Evolutionary conservation across 495 filamentous ascomycete species (phyloP), one percentile per base, ranked within the genome.

Genomic region (Trichocladium uniseriatum): DNA sequence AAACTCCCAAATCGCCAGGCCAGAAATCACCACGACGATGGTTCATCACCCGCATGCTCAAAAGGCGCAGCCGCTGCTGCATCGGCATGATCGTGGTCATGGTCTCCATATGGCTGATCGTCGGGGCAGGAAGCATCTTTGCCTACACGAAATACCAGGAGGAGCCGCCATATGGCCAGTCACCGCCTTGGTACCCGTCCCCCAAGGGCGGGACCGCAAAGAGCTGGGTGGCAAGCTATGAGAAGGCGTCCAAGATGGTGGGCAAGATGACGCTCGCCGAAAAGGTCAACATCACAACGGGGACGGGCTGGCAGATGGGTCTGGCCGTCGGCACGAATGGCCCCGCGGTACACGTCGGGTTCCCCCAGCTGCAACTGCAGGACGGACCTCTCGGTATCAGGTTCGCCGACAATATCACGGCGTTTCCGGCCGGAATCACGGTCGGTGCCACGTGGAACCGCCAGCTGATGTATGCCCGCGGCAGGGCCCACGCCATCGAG

Each of bases 211-310:
- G 92, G n/a, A 87, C 80, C 0, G 71, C 80, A 5, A 53, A 68
- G 44, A 62, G 59, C 28, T 98, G 92, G 92, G 75, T 77, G 16
- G 79, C 82, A 35, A 86, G 82, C 53, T 98, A 95, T 62, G 63
- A 68, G 21, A 94, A 94, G 62, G 92, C 92, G 0, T 79, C 82
- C 37, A 74, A 70, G 0, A 90, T 94, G 51, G 89, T 95, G 32
- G 82, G 80, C 6, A 79, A 87, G 66, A 69, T 95, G 63, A 95
- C 89, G 0, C 67, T 95, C 48, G 67, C 82, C 9, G 89, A 95
- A 71, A 95, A 95, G 73, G 85, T 95, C 61, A 96, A 96, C 58
- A 57, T 96, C 49, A 94, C 89, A 1, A 94, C 87, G 9, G 89
- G 89, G 63, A 73, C 82, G 52, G 89, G 89, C 73, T 87, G 59